Conservation (phyloP, 1,139 yeast species). For the Saccharomycopsis phalli region DNA sequence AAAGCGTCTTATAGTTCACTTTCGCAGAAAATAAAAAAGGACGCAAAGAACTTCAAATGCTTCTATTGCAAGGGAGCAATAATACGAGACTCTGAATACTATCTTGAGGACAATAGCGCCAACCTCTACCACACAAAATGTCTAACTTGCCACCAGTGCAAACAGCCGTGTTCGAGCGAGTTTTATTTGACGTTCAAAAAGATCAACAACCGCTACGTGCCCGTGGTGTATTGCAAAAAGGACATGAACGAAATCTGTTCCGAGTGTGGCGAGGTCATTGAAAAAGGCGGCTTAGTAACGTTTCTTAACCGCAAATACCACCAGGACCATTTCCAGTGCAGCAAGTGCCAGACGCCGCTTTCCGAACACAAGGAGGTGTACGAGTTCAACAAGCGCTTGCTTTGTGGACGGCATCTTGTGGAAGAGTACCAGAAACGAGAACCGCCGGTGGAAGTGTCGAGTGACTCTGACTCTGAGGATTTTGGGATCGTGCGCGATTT, state of each 20-base stretch:
- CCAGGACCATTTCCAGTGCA: slow-evolving; percentile 17
- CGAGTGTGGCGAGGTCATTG: slow-evolving; percentile 13
- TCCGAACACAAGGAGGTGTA: slow-evolving; percentile 6
- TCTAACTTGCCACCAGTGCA: slow-evolving; percentile 17
- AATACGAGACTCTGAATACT: slow-evolving; percentile 6
- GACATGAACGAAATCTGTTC: slow-evolving; percentile 17
- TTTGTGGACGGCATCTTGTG: slow-evolving; percentile 13
- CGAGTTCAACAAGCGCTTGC: slow-evolving; percentile 11
- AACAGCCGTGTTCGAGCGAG: slow-evolving; percentile 16
- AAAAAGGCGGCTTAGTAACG: slow-evolving; percentile 16
- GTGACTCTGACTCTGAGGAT: not conserved
- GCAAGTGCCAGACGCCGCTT: slow-evolving; percentile 5
- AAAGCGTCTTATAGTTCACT: slow-evolving; percentile 15
- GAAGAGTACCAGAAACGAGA: slow-evolving; percentile 6
- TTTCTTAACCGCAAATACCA: slow-evolving; percentile 15
- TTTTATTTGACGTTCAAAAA: slow-evolving; percentile 18
- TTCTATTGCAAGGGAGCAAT: slow-evolving; percentile 19
- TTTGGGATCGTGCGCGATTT: slow-evolving; percentile 17
- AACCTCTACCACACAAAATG: slow-evolving; percentile 16
- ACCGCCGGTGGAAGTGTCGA: not conserved
- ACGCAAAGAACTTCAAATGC: slow-evolving; percentile 11
- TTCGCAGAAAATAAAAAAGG: not conserved
- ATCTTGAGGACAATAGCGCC: slow-evolving; percentile 7
- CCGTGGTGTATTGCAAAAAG: slow-evolving; percentile 18
- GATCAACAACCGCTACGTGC: slow-evolving; percentile 16